phyloP scores from a whole-genome alignment of 164 flowering plant genomes.

The Echeveria elegans region DNA sequence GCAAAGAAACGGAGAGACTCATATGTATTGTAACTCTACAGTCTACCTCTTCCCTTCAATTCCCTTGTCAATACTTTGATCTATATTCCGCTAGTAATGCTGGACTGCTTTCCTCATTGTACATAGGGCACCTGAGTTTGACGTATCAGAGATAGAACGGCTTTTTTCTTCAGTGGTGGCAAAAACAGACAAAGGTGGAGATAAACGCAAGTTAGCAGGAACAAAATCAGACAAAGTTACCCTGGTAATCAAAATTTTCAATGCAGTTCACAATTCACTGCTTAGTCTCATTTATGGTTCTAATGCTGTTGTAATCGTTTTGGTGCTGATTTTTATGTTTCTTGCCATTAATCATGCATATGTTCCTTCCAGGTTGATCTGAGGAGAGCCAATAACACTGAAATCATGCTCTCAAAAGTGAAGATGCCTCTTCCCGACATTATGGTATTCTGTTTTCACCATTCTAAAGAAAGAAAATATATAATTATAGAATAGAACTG shows the following conservation, averaged over 20 bases:
- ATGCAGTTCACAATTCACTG: background rate
- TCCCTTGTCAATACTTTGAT: background rate
- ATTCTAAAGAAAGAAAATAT: too few relatives aligned
- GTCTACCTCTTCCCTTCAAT: background rate
- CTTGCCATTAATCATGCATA: slow-evolving; percentile 1
- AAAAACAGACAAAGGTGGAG: slow-evolving; percentile 47
- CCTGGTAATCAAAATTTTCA: slow-evolving; percentile 42
- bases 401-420: slow-evolving; percentile 90
- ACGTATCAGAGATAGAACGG: slow-evolving; percentile 83
- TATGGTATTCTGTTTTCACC: slow-evolving; percentile 46
- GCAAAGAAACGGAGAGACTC: slow-evolving; percentile 69
- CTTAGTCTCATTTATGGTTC: background rate
- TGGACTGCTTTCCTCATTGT: slow-evolving; percentile 10
- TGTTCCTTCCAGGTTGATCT: slow-evolving; percentile 50
- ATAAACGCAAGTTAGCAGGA: slow-evolving; percentile 69
- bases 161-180: slow-evolving; percentile 81
- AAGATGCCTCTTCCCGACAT: slow-evolving; percentile 85
- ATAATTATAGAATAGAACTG: too few relatives aligned
- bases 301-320: background rate
- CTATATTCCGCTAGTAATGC: background rate
- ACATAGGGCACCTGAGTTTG: slow-evolving; percentile 86
- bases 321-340: background rate
- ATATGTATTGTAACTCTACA: slow-evolving; percentile 35
- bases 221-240: slow-evolving; percentile 74
- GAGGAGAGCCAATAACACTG: slow-evolving; percentile 77